A percentile compares a stretch with the other conserved stretches of the same genome.
phyloP scores from a whole-genome alignment of 2,329 filamentous ascomycete genomes.

The Bipolaris zeicola region DNA sequence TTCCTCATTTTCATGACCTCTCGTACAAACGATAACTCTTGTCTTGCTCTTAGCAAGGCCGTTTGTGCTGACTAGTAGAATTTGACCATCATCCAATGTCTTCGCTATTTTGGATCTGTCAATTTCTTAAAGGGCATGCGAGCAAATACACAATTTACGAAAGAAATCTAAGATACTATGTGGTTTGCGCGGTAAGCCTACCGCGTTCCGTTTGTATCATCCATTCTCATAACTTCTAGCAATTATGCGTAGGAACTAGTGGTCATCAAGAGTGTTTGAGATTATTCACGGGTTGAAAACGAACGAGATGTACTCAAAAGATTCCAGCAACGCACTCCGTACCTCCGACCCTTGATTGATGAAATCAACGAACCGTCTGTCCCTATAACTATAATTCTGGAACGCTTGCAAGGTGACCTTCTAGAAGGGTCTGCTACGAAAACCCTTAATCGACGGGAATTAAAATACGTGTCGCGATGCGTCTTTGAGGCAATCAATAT shows the following conservation, averaged over 20 bases:
- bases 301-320: conserved; percentile 34
- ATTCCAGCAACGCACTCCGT: conserved; percentile 30
- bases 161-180: conserved; percentile 23
- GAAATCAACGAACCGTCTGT: conserved; percentile 30
- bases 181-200: conserved; percentile 29
- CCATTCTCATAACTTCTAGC: conserved; percentile 3
- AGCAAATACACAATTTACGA: conserved; percentile 23
- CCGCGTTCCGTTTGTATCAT: neutral
- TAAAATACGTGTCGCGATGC: conserved; percentile 26
- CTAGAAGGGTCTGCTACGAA: conserved; percentile 16
- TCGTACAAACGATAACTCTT: neutral
- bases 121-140: conserved; percentile 18
- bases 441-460: conserved; percentile 22
- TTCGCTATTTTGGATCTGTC: conserved; percentile 21
- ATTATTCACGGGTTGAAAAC: conserved; percentile 30
- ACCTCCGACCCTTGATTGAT: conserved; percentile 36
- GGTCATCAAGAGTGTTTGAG: conserved; percentile 33
- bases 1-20: neutral
- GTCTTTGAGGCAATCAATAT: conserved; percentile 31
- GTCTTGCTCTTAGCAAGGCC: neutral
- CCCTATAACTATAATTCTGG: conserved; percentile 30
- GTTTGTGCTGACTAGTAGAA: neutral
- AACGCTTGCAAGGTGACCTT: conserved; percentile 29
- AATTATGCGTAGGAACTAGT: conserved; percentile 18
- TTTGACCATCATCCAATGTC: neutral